Conservation (phyloP, 139 green algal genomes). For the Haematococcus sp. region DNA sequence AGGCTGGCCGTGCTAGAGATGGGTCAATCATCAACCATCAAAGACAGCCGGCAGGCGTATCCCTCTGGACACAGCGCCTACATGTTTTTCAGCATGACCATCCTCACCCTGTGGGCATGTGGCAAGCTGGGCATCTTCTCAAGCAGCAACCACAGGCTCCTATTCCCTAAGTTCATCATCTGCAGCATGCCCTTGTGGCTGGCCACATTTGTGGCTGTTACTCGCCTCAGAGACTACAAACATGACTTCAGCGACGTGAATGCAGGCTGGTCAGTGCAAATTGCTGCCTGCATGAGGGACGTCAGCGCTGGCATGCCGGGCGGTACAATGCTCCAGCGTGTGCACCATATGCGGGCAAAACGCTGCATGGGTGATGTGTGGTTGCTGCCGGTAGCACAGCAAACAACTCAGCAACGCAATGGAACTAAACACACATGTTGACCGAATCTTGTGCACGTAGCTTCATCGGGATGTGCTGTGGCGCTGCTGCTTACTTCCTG, state of each 20-base stretch:
- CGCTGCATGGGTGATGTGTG: too few species aligned
- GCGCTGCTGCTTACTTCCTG: too few species aligned
- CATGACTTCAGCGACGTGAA: slow-evolving; percentile 12
- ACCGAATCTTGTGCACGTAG: too few species aligned
- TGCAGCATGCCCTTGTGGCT: slow-evolving; percentile 5
- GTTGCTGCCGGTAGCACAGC: too few species aligned
- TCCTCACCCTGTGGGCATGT: slow-evolving; percentile 27
- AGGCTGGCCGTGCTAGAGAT: slow-evolving; percentile 20
- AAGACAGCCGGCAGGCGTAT: slow-evolving; percentile 29
- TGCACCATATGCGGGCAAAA: too few species aligned
- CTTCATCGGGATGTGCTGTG: too few species aligned
- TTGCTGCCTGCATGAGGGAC: too few species aligned
- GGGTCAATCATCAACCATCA: slow-evolving; percentile 7
- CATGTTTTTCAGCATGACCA: slow-evolving; percentile 34
- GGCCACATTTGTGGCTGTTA: slow-evolving; percentile 1
- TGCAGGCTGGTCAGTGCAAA: slow-evolving; percentile 15
- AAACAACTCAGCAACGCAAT: too few species aligned
- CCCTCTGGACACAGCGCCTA: slow-evolving; percentile 41
- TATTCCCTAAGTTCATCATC: background rate
- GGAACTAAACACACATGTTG: too few species aligned
- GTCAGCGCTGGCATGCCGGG: background rate
- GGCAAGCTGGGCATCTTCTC: slow-evolving; percentile 20
- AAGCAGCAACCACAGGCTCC: background rate
- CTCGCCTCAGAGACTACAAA: slow-evolving; percentile 3
- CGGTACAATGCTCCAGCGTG: background rate